Evolutionary conservation across 1,284 basidiomycete species (phyloP), one percentile per base, ranked within the genome.

Genomic region (Macrocystidia cucumis): DNA sequence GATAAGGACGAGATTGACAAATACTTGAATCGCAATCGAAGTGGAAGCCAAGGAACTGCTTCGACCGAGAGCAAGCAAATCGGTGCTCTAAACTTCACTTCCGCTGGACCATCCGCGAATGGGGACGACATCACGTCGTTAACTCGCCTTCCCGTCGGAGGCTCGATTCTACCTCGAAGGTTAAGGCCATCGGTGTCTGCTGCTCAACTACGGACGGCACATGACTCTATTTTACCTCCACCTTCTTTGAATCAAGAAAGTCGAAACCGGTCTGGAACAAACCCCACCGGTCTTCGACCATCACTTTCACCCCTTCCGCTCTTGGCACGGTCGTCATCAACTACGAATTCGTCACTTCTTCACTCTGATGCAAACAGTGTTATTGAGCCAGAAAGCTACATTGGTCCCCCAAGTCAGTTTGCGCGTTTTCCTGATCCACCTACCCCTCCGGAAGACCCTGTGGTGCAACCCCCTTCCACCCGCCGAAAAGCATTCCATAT

Each of bases 1-100:
- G 86, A 89, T 51, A 84, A 84, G 17, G 81, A 82, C 54, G 86
- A 85, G 17, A 86, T 84, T 65, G 83, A 87, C 52, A 84, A 86
- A 49, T 89, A 88, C 52, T 67, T 85, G 54, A 64, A 72, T 42
- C 73, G 85, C 35, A 83, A 82, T 61, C 70, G 84, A 36, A 87
- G 83, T 53, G 84, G 81, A 34, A 87, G 85, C 49, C 73, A 69
- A 38, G 72, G 73, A 29, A 77, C 78, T 23, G 65, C 75, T 12
- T 83, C 81, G 1, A 82, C 80, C 14, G 82, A 85, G 47, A 74
- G 68, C 40, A 74, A 63, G 48, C 78, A 77, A 4, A 69, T 74
- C 48, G 73, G 71, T 47, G 71, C 71, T 14, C 65, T 64, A 28
- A 57, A 56, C 21, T 66, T 68, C 36, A 57, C 69, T 33, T 70